Conservation (phyloP, 192 early-diverging fungal species). For the Podila clonocystis region DNA sequence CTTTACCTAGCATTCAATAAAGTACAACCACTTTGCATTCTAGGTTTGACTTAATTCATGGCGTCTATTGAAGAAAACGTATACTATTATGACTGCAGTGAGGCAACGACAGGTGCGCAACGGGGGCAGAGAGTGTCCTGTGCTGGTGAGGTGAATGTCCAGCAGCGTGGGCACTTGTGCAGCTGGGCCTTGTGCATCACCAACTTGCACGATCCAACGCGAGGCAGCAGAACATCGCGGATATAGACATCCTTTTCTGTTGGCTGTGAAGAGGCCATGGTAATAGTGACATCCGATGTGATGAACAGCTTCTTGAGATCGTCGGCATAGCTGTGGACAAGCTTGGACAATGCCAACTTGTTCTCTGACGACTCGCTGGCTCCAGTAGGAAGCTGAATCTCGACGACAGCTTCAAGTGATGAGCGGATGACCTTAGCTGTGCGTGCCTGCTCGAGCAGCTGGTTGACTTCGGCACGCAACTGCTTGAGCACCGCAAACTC, state of each 20-base stretch:
- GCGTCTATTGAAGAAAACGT: neutral
- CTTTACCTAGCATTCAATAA: neutral
- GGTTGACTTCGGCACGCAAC: slow-evolving; percentile 59
- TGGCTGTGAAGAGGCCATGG: neutral
- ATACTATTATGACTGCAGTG: neutral
- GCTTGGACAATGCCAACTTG: slow-evolving; percentile 3
- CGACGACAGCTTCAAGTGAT: slow-evolving; percentile 62
- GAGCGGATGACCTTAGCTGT: slow-evolving; percentile 61
- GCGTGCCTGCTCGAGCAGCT: slow-evolving; percentile 60
- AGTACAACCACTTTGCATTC: neutral
- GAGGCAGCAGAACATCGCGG: slow-evolving; percentile 20
- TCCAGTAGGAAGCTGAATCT: slow-evolving; percentile 28
- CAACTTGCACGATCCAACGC: slow-evolving; percentile 53
- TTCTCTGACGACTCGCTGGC: slow-evolving; percentile 6
- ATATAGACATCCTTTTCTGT: slow-evolving; percentile 8
- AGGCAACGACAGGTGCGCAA: slow-evolving; percentile 57
- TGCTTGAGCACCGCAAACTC: slow-evolving; percentile 58
- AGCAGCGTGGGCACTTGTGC: slow-evolving; percentile 86
- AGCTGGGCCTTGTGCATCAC: slow-evolving; percentile 56
- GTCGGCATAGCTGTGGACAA: slow-evolving; percentile 25
- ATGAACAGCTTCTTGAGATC: slow-evolving; percentile 62
- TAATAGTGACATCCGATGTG: slow-evolving; percentile 54
- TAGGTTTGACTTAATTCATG: neutral
- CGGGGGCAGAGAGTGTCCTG: slow-evolving; percentile 66
- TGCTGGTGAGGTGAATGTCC: slow-evolving; percentile 66